phyloP scores from a whole-genome alignment of 2,329 filamentous ascomycete species.

The Calonectria ilicicola region DNA sequence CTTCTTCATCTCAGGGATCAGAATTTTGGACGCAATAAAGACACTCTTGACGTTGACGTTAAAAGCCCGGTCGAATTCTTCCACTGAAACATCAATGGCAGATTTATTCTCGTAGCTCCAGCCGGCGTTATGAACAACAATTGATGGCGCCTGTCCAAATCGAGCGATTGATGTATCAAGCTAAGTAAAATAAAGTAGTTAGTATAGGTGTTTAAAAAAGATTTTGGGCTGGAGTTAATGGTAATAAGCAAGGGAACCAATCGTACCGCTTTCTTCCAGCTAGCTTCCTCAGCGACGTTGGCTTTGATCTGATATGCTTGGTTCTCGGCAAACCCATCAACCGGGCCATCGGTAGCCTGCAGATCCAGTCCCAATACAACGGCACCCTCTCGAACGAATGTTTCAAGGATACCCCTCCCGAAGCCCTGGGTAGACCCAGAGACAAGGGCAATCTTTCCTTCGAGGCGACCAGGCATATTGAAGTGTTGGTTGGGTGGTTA shows the following conservation, averaged over 20 bases:
- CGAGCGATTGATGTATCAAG: constrained; percentile 24
- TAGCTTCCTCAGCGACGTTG: constrained; percentile 33
- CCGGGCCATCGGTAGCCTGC: constrained; percentile 23
- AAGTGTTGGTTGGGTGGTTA: background rate
- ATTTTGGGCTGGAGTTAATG: too few species aligned
- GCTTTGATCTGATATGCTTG: constrained; percentile 35
- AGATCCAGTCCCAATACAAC: constrained; percentile 22
- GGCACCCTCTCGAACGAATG: constrained; percentile 25
- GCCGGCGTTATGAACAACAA: constrained; percentile 29
- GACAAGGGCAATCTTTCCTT: constrained; percentile 27
- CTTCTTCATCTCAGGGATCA: constrained; percentile 31
- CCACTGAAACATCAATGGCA: constrained; percentile 20
- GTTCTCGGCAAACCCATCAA: constrained; percentile 27
- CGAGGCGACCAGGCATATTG: constrained; percentile 26
- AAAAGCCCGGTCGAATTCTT: constrained; percentile 24
- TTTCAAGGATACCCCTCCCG: constrained; percentile 26
- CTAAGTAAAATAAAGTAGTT: background rate
- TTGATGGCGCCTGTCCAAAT: constrained; percentile 24
- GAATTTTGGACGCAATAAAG: constrained; percentile 26
- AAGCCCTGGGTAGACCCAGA: constrained; percentile 27
- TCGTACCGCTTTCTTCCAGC: constrained; percentile 29
- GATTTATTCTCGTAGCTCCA: constrained; percentile 29
- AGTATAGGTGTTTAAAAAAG: background rate
- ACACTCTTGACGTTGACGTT: constrained; percentile 28
- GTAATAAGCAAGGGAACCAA: background rate